A percentile compares a stretch with the other conserved stretches of the same genome.
phyloP scores from a whole-genome alignment of 2,329 filamentous ascomycete species.

The Fusarium torulosum region DNA sequence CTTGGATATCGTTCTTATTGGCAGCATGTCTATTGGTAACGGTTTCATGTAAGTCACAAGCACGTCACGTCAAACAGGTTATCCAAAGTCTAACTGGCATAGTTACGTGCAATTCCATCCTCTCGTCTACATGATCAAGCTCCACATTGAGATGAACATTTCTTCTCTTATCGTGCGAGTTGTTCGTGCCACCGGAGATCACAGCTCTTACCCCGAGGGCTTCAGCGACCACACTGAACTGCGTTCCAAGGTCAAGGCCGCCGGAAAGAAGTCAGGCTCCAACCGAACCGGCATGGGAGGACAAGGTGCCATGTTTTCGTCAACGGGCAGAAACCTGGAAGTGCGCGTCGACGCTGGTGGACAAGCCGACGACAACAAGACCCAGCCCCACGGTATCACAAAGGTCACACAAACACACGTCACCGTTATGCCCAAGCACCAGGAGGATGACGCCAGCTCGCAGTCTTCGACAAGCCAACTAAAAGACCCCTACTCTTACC shows the following conservation, averaged over 20 bases:
- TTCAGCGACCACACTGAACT: constrained; percentile 33
- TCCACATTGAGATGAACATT: constrained; percentile 47
- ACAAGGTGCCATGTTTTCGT: constrained; percentile 18
- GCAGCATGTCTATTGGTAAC: constrained; percentile 43
- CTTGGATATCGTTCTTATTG: constrained; percentile 46
- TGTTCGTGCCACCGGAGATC: constrained; percentile 43
- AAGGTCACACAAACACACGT: constrained; percentile 43
- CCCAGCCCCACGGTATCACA: constrained; percentile 36
- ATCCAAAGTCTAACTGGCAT: neutral
- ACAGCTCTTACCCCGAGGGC: constrained; percentile 34
- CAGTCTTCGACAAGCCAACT: constrained; percentile 42
- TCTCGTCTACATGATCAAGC: constrained; percentile 45
- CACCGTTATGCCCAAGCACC: constrained; percentile 30
- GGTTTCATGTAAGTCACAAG: constrained; percentile 37
- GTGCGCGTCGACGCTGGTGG: constrained; percentile 26
- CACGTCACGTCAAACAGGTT: too few relatives aligned
- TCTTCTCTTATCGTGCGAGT: constrained; percentile 42
- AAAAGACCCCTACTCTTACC: constrained; percentile 24
- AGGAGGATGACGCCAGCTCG: constrained; percentile 40
- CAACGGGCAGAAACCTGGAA: constrained; percentile 25
- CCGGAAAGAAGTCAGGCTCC: constrained; percentile 2
- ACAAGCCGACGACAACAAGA: neutral
- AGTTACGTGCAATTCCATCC: constrained; percentile 47
- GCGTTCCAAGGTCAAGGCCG: constrained; percentile 25
- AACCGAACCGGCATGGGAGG: constrained; percentile 10